A percentile compares a stretch with the other conserved stretches of the same genome.
Evolutionary conservation across 495 filamentous ascomycete genomes (phyloP).

Genomic region (Massariosphaeria phaeospora): DNA sequence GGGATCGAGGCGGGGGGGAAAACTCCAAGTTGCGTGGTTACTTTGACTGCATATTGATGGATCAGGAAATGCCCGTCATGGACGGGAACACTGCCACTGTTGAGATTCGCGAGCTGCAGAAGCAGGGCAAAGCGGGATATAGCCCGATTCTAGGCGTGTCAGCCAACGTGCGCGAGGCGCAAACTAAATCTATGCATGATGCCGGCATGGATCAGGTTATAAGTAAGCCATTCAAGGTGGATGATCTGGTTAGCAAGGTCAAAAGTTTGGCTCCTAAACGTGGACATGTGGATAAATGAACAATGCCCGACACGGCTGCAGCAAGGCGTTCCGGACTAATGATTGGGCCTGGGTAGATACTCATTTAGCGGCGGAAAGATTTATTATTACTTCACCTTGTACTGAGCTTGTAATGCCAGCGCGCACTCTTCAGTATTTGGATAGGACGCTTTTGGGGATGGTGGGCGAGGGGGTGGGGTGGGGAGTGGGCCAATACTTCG

Average conservation of each 20-base stretch:
- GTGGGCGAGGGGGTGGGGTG: no score
- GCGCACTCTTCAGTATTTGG: no score
- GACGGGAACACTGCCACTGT: slow-evolving; percentile 28
- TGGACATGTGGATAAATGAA: no score
- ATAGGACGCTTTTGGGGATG: no score
- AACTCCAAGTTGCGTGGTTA: neutral
- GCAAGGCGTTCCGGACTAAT: no score
- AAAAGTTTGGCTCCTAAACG: slow-evolving; percentile 5
- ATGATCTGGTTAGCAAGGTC: slow-evolving; percentile 28
- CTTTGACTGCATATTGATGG: slow-evolving; percentile 33
- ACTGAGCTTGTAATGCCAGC: no score
- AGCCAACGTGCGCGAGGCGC: slow-evolving; percentile 30
- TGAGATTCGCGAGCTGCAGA: slow-evolving; percentile 25
- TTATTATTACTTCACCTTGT: no score
- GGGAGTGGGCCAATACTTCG: no score
- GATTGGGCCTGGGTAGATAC: no score
- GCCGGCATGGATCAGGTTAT: slow-evolving; percentile 32
- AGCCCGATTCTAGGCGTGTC: slow-evolving; percentile 29
- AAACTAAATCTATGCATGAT: slow-evolving; percentile 24
- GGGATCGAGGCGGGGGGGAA: neutral
- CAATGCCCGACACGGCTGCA: no score
- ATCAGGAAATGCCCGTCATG: slow-evolving; percentile 33
- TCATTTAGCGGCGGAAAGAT: no score
- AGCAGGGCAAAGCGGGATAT: slow-evolving; percentile 14
- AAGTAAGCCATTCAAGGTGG: slow-evolving; percentile 33